phyloP scores from a whole-genome alignment of 148 eudicot species.

The Suaeda aralocaspica region DNA sequence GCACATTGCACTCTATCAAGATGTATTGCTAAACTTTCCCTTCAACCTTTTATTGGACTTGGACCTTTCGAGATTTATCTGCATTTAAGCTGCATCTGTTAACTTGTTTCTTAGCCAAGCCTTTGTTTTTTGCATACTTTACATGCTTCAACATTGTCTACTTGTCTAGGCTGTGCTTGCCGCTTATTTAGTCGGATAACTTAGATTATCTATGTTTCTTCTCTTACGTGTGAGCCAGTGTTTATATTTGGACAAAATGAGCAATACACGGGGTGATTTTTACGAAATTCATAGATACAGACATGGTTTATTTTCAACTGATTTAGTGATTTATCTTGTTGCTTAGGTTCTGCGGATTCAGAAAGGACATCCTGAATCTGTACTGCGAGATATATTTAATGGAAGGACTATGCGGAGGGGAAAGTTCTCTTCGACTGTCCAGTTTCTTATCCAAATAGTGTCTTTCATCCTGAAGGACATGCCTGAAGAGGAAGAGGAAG shows the following conservation, averaged over 20 bases:
- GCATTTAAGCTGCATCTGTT: neutral
- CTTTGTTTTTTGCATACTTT: neutral
- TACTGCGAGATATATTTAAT: conserved; percentile 54
- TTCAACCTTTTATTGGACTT: neutral
- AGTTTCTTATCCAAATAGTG: conserved; percentile 58
- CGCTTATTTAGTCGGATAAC: neutral
- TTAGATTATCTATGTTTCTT: neutral
- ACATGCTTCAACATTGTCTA: neutral
- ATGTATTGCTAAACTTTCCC: neutral
- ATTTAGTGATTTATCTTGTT: neutral
- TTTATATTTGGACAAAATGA: no score
- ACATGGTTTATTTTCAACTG: no score
- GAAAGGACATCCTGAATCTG: conserved; percentile 59
- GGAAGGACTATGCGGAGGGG: conserved; percentile 53
- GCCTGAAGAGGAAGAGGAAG: conserved; percentile 43
- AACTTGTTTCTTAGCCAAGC: neutral
- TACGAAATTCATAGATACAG: no score
- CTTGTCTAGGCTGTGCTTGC: neutral
- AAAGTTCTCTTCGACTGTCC: conserved; percentile 45
- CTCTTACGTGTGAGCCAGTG: neutral
- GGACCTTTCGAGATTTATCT: neutral
- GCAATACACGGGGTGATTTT: no score
- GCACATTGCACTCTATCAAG: neutral
- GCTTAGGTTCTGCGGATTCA: conserved; percentile 55
- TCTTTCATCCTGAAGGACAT: conserved; percentile 42